Percentiles rank a stretch among this genome's conserved stretches.
Conservation (phyloP, 2,329 filamentous ascomycete species). For the Fusarium gaditjirri region DNA sequence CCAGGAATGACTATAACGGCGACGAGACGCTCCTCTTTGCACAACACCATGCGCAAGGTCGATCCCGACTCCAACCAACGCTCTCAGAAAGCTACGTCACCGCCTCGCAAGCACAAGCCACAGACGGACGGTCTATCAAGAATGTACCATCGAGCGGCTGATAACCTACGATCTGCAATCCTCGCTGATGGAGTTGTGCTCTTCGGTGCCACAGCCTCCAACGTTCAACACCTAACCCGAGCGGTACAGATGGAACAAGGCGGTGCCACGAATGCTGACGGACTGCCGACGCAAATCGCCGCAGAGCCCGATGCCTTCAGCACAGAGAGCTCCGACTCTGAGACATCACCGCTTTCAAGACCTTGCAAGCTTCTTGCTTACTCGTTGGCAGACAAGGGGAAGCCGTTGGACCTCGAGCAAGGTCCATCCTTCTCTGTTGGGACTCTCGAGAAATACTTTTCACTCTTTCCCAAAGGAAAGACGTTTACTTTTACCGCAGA, state of each 20-base stretch:
- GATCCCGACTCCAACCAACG: constrained; percentile 4
- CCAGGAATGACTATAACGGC: constrained; percentile 33
- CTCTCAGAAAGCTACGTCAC: not conserved
- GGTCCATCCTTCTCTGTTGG: constrained; percentile 44
- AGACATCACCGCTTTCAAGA: constrained; percentile 40
- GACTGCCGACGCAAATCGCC: constrained; percentile 4
- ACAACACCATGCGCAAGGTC: constrained; percentile 14
- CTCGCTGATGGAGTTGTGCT: constrained; percentile 48
- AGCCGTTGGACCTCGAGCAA: constrained; percentile 42
- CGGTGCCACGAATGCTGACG: constrained; percentile 31
- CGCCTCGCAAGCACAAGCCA: not conserved
- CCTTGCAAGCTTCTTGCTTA: constrained; percentile 47
- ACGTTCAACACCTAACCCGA: constrained; percentile 14
- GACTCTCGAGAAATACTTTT: constrained; percentile 46
- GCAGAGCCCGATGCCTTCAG: constrained; percentile 38
- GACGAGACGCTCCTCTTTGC: constrained; percentile 17
- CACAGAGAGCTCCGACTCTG: constrained; percentile 46
- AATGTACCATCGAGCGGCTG: constrained; percentile 45
- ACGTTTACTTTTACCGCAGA: constrained; percentile 47
- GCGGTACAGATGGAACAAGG: not conserved
- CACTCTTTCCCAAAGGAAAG: constrained; percentile 46
- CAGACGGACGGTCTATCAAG: constrained; percentile 38
- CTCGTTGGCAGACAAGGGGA: constrained; percentile 40
- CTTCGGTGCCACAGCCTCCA: constrained; percentile 44
- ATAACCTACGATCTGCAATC: constrained; percentile 45